Evolutionary conservation across 2,329 filamentous ascomycete genomes (phyloP), one percentile per base, ranked within the genome.

Genomic region (Thielaviopsis ethacetica): DNA sequence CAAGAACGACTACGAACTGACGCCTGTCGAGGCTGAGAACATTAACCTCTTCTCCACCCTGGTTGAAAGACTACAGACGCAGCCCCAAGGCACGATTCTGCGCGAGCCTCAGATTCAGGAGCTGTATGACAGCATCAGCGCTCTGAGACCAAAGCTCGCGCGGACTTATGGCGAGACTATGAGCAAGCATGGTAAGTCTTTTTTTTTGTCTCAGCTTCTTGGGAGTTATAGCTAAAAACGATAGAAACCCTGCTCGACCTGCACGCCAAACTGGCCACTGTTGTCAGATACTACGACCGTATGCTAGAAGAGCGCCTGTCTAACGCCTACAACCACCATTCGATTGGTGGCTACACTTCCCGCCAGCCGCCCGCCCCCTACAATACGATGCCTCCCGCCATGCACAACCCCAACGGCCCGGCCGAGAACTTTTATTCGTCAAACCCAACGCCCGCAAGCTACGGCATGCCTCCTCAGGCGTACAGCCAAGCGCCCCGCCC

Each of bases 141-240:
- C 89, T 17, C 74, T 98, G 63, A 81, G 93, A 55, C 93, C 93
- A 1, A 98, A 98, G 70, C 76, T 98, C 59, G 93, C 93, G 4
- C 82, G 93, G 60, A 96, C 91, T 0, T 96, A 97, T 68, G 93
- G 93, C 59, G 93, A 98, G 73, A 96, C 93, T 0, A 97, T 98
- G 93, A 97, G 93, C 80, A 98, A 98, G 71, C 93, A 97, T 70
- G 91, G 88, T 88, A 74, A 68, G 82, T 72, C n/a, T 17, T 9
- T 47, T 26, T 51, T 58, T 41, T 19, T 49, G 7, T 26, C 41
- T 58, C 17, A 2, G 15, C 34, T 53, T 13, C 57, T 21, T 50
- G 38, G 15, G 47, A 5, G 21, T 38, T 21, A 54, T 17, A 24
- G 9, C 19, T 38, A 51, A 56, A 5, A 52, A 13, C 21, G 50